Evolutionary conservation across 768 basidiomycete genomes (phyloP).

Genomic region (Tricholoma matsutake): DNA sequence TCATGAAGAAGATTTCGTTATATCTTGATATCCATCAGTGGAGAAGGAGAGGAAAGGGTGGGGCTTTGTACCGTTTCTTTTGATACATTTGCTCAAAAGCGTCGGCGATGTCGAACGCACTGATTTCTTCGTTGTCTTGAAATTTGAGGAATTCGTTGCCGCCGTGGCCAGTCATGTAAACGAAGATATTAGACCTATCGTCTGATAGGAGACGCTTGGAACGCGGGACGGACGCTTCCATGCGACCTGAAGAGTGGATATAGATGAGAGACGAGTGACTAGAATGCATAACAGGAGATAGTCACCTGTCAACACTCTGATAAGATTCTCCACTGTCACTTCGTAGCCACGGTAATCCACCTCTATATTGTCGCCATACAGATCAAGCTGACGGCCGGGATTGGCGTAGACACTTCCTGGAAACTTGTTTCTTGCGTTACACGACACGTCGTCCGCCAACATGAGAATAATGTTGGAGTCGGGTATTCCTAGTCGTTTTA

Average conservation of each 20-base stretch:
- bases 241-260: slow-evolving; percentile 54
- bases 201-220: slow-evolving; percentile 92
- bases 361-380: slow-evolving; percentile 96
- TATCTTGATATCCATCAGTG: slow-evolving; percentile 47
- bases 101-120: slow-evolving; percentile 95
- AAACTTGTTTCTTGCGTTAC: slow-evolving; percentile 89
- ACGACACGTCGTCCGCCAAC: slow-evolving; percentile 96
- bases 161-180: slow-evolving; percentile 98
- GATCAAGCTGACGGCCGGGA: slow-evolving; percentile 72
- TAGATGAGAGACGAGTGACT: not conserved
- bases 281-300: no score
- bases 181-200: slow-evolving; percentile 87
- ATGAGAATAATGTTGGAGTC: slow-evolving; percentile 99
- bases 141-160: slow-evolving; percentile 99
- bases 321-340: slow-evolving; percentile 95
- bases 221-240: slow-evolving; percentile 80
- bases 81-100: slow-evolving; percentile 99
- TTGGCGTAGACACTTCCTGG: slow-evolving; percentile 94
- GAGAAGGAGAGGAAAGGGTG: not conserved
- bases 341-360: slow-evolving; percentile 99
- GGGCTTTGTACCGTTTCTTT: slow-evolving; percentile 72
- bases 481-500: slow-evolving; percentile 96
- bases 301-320: slow-evolving; percentile 92
- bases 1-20: slow-evolving; percentile 97
- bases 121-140: slow-evolving; percentile 98